Percentiles rank a stretch among this genome's conserved stretches.
These are phyloP conservation scores for Rhododendron kiyosumense DNA, from an alignment of 148 eudicot species.

Conservation along the genomic window DNA sequence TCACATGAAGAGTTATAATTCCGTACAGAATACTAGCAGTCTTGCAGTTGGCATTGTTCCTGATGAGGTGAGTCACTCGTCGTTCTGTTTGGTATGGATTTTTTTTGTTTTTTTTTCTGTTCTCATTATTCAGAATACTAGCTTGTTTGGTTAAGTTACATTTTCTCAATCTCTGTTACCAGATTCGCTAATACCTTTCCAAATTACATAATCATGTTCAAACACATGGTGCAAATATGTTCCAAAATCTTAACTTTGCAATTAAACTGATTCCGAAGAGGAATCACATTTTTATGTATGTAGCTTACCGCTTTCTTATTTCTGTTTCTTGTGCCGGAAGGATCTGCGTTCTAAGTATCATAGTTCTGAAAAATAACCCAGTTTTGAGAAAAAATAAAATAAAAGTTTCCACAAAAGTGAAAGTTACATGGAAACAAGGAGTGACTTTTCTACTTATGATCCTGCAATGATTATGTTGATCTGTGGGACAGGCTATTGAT, in stretches of 20 bases:
- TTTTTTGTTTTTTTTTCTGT: too few species aligned
- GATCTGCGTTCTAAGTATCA: background rate
- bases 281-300: too few species aligned
- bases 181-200: background rate
- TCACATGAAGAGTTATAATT: constrained; percentile 7
- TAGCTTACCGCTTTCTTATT: too few species aligned
- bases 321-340: too few species aligned
- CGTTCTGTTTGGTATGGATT: background rate
- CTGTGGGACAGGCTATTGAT: constrained; percentile 17
- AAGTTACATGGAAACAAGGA: background rate
- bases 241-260: too few species aligned
- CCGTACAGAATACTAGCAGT: background rate
- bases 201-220: background rate
- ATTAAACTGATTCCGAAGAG: background rate
- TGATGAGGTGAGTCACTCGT: constrained; percentile 8
- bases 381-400: background rate
- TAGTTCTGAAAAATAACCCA: background rate
- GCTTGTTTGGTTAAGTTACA: too few species aligned
- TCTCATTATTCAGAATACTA: too few species aligned
- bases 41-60: background rate
- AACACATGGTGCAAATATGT: background rate
- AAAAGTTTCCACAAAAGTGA: background rate
- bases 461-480: background rate
- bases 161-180: background rate
- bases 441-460: background rate